Conservation (phyloP, 169 alveolate genomes). For the Plasmodium relictum region DNA sequence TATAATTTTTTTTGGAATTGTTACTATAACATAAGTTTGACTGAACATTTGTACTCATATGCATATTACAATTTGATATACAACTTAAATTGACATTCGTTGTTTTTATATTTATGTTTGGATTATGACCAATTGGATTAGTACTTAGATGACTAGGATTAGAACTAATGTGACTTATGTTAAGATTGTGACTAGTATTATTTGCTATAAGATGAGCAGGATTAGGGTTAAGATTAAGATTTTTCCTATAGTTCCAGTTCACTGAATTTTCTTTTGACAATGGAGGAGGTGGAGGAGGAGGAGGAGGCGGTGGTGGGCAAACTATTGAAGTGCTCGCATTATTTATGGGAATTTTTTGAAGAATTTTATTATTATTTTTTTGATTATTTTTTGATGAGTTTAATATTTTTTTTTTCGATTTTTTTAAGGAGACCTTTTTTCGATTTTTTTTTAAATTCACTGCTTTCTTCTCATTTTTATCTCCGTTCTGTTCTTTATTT, state of each 20-base stretch:
- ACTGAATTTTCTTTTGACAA: slow-evolving; percentile 13
- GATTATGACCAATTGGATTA: slow-evolving; percentile 3
- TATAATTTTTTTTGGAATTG: slow-evolving; percentile 38
- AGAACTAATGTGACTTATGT: not conserved
- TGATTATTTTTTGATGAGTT: slow-evolving; percentile 34
- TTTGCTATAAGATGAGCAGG: not conserved
- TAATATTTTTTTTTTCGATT: slow-evolving; percentile 33
- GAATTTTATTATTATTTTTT: slow-evolving; percentile 23
- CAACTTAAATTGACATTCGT: slow-evolving; percentile 8
- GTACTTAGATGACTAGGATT: slow-evolving; percentile 9
- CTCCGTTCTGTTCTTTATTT: slow-evolving; percentile 17
- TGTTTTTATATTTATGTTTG: slow-evolving; percentile 31
- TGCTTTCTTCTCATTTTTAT: slow-evolving; percentile 33
- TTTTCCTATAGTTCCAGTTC: slow-evolving; percentile 23
- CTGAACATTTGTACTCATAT: slow-evolving; percentile 24
- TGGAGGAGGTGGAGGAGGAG: slow-evolving; percentile 67
- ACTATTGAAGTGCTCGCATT: slow-evolving; percentile 2
- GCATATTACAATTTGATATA: slow-evolving; percentile 16
- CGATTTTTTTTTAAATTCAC: slow-evolving; percentile 29
- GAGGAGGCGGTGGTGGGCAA: slow-evolving; percentile 62
- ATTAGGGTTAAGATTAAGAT: not conserved
- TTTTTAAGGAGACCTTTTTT: slow-evolving; percentile 19
- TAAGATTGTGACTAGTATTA: not conserved
- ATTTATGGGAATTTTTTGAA: slow-evolving; percentile 13
- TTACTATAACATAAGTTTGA: slow-evolving; percentile 24